phyloP scores from a whole-genome alignment of 208 protist genomes.

The Endotrypanum monterogeii region DNA sequence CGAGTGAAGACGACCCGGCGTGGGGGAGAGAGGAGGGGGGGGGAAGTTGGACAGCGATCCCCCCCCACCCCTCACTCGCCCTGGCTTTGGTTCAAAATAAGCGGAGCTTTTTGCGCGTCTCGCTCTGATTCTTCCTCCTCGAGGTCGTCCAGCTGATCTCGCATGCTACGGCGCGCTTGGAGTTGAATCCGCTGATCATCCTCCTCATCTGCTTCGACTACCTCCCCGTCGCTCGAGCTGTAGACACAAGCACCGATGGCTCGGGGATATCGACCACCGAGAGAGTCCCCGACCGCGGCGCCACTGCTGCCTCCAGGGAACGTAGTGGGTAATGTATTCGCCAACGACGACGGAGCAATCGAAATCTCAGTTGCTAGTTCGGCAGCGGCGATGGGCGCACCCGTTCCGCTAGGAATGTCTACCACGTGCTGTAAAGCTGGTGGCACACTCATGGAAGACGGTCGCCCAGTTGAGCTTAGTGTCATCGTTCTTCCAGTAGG shows the following conservation, averaged over 20 bases:
- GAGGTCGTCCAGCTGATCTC: slow-evolving; percentile 4
- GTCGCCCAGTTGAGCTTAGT: not conserved
- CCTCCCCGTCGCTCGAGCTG: not conserved
- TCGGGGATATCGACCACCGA: not conserved
- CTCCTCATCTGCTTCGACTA: not conserved
- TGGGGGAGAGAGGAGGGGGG: not conserved
- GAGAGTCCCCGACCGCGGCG: not conserved
- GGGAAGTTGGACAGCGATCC: too few relatives aligned
- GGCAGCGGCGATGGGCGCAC: not conserved
- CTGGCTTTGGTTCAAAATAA: not conserved
- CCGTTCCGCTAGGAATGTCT: not conserved
- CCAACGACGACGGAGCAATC: not conserved
- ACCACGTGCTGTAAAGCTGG: slow-evolving; percentile 5
- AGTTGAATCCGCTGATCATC: slow-evolving; percentile 4
- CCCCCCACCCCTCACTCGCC: not conserved
- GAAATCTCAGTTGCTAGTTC: not conserved
- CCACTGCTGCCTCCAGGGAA: not conserved
- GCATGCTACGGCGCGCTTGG: slow-evolving; percentile 12
- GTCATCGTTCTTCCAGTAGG: not conserved
- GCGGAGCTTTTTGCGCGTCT: not conserved
- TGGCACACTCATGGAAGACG: slow-evolving; percentile 6
- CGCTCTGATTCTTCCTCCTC: not conserved
- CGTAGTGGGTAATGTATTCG: not conserved
- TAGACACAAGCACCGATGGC: not conserved
- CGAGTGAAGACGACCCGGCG: not conserved